A percentile compares a stretch with the other conserved stretches of the same genome.
Evolutionary conservation across 352 stramenopile species (phyloP).

Genomic region (Phytophthora pisi): DNA sequence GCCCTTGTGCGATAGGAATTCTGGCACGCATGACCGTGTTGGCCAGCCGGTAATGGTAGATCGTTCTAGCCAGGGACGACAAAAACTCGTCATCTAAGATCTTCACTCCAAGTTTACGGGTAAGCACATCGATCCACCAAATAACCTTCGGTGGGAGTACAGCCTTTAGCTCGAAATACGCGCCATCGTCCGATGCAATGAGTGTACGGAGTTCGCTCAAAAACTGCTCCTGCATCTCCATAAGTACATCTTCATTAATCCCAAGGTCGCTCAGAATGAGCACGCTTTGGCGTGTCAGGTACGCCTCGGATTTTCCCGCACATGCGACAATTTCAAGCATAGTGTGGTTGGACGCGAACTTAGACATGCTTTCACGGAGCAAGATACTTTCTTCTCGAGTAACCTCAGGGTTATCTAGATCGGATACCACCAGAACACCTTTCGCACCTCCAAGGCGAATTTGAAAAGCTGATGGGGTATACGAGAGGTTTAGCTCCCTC

Average conservation of each 20-base stretch:
- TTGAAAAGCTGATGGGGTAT: constrained; percentile 70
- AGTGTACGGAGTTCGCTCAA: constrained; percentile 57
- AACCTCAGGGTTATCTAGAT: constrained; percentile 24
- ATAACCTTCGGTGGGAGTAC: constrained; percentile 40
- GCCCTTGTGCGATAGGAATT: constrained; percentile 71
- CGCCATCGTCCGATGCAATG: constrained; percentile 53
- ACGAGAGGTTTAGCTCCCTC: constrained; percentile 39
- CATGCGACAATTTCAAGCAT: constrained; percentile 74
- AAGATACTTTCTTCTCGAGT: constrained; percentile 34
- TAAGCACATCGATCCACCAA: constrained; percentile 46
- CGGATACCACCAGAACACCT: constrained; percentile 73
- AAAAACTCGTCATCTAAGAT: constrained; percentile 55
- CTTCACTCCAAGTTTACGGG: constrained; percentile 46
- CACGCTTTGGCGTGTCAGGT: constrained; percentile 81
- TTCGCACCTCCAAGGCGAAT: constrained; percentile 79
- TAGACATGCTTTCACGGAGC: constrained; percentile 75
- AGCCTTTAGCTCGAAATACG: constrained; percentile 58
- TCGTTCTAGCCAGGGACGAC: constrained; percentile 53
- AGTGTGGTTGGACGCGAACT: constrained; percentile 66
- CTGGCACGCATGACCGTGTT: constrained; percentile 79
- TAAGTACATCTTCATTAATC: constrained; percentile 63
- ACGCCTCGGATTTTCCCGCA: constrained; percentile 59
- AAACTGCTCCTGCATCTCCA: constrained; percentile 77
- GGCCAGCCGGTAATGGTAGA: constrained; percentile 72
- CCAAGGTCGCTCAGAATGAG: constrained; percentile 68